Percentiles rank a stretch among this genome's conserved stretches.
These are phyloP conservation scores for Phytophthora europaea DNA, from an alignment of 352 stramenopile genomes.

Conservation along the genomic window DNA sequence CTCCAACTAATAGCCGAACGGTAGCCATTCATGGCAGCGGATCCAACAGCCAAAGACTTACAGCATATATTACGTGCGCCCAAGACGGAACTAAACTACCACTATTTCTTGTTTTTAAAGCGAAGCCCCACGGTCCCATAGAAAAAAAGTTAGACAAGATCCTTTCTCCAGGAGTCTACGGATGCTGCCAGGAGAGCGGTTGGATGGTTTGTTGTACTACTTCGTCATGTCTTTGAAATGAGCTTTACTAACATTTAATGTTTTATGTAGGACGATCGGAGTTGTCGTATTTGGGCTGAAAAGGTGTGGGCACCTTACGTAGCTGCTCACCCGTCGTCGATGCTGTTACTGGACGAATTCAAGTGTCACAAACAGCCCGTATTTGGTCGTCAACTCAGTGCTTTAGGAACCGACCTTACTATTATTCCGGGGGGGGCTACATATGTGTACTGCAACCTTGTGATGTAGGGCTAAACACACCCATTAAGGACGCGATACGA, in stretches of 20 bases:
- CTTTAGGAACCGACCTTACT: not conserved
- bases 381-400: not conserved
- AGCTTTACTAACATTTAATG: not conserved
- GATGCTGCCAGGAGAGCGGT: constrained; percentile 6
- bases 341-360: constrained; percentile 14
- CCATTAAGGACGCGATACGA: not conserved
- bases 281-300: constrained; percentile 10
- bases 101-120: constrained; percentile 12
- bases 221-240: not conserved
- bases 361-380: constrained; percentile 1
- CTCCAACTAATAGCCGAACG: too few species aligned
- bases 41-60: too few species aligned
- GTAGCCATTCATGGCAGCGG: too few species aligned
- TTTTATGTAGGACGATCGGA: constrained; percentile 1
- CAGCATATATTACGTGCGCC: too few species aligned
- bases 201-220: constrained; percentile 6
- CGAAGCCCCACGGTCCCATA: constrained; percentile 6
- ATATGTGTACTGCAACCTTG: too few species aligned
- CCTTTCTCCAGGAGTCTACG: constrained; percentile 8
- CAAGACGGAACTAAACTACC: too few species aligned
- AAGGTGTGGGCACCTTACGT: constrained; percentile 11
- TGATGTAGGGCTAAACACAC: constrained; percentile 9
- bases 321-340: not conserved
- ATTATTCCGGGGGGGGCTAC: constrained; percentile 15
- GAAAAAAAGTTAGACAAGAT: constrained; percentile 2